phyloP scores from a whole-genome alignment of 305 asterid species.

The Fraxinus sp. region DNA sequence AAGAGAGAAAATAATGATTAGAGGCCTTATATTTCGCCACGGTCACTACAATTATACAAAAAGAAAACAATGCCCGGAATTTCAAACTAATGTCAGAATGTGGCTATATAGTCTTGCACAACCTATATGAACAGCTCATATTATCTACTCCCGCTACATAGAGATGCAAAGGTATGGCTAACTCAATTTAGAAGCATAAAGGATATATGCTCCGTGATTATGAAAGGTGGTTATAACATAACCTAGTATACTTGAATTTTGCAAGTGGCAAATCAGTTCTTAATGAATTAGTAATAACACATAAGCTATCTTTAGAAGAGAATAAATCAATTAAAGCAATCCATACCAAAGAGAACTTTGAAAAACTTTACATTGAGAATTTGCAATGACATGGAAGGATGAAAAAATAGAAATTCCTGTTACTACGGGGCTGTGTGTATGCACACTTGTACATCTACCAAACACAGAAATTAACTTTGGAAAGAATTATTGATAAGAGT shows the following conservation, averaged over 20 bases:
- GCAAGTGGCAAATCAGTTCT: neutral
- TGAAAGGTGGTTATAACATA: neutral
- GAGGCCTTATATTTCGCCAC: constrained; percentile 17
- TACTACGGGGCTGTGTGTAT: neutral
- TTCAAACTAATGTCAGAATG: constrained; percentile 3
- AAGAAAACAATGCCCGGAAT: neutral
- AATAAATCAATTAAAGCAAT: neutral
- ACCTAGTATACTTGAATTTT: neutral
- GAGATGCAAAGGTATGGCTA: constrained; percentile 12
- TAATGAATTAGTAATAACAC: neutral
- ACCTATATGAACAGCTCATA: constrained; percentile 14
- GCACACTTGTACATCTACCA: neutral
- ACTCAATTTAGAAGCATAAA: constrained; percentile 5
- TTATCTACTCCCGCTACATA: constrained; percentile 12
- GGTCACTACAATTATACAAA: neutral
- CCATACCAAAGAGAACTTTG: neutral
- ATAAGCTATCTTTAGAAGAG: neutral
- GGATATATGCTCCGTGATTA: constrained; percentile 8
- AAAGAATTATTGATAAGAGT: neutral
- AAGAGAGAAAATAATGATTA: constrained; percentile 13
- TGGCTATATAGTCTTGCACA: constrained; percentile 6
- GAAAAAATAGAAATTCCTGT: neutral
- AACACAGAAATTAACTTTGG: neutral
- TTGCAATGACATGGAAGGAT: neutral
- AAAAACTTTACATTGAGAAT: neutral